Percentiles rank a stretch among this genome's conserved stretches.
These are phyloP conservation scores for Dalbergia cultrata DNA, from an alignment of 306 rosid species.

Conservation along the genomic window DNA sequence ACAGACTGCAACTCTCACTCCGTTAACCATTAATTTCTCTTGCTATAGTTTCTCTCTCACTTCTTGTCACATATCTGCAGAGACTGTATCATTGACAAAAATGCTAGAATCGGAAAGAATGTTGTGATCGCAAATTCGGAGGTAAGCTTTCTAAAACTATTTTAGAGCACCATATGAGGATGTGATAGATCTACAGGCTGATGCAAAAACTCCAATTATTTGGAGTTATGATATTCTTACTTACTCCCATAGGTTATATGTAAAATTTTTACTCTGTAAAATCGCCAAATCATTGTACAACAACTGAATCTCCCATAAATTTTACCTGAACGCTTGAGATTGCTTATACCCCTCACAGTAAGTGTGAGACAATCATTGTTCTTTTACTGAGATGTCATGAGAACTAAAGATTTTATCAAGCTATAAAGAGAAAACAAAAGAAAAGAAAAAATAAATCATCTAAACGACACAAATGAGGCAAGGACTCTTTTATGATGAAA, in stretches of 20 bases:
- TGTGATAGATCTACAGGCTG: not conserved
- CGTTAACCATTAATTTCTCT: slow-evolving; percentile 26
- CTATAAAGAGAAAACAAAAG: not conserved
- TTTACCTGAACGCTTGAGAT: not conserved
- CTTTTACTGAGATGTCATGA: not conserved
- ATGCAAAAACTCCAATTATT: not conserved
- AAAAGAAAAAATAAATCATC: not conserved
- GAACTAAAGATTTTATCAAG: not conserved
- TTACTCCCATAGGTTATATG: not conserved
- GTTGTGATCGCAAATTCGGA: slow-evolving; percentile 80
- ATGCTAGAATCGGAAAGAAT: slow-evolving; percentile 88
- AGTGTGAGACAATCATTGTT: not conserved
- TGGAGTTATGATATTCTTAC: not conserved
- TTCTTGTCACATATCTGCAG: slow-evolving; percentile 58
- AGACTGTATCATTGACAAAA: slow-evolving; percentile 92
- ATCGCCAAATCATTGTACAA: slow-evolving; percentile 11
- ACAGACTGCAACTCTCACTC: slow-evolving; percentile 36
- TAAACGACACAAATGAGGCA: not conserved
- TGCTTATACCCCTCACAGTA: not conserved
- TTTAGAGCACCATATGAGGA: not conserved
- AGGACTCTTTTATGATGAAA: slow-evolving; percentile 19
- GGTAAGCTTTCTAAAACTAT: slow-evolving; percentile 53
- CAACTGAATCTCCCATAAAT: not conserved
- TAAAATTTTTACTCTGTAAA: not conserved
- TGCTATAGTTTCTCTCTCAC: slow-evolving; percentile 39